Evolutionary conservation across 352 stramenopile genomes (phyloP).

Genomic region (Phytophthora hybrid): DNA sequence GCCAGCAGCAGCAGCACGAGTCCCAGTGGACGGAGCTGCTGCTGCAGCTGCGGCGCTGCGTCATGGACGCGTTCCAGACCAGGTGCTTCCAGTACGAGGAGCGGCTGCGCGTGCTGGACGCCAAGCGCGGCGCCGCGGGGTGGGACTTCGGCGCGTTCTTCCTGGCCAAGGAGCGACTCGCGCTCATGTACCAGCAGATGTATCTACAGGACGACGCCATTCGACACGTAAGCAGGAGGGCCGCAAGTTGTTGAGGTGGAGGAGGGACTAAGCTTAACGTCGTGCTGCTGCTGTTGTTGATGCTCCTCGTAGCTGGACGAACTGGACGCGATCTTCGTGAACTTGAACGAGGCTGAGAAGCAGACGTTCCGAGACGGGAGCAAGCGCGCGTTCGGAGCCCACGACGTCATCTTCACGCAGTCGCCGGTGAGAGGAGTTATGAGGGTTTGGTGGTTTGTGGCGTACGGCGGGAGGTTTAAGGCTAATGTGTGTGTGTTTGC

Average conservation of each 20-base stretch:
- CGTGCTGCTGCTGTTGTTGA: background rate
- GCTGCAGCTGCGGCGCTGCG: slow-evolving; percentile 67
- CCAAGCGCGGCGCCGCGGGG: slow-evolving; percentile 51
- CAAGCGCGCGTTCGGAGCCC: slow-evolving; percentile 32
- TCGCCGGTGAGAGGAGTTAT: slow-evolving; percentile 52
- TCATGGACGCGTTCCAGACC: slow-evolving; percentile 87
- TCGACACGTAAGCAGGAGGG: slow-evolving; percentile 60
- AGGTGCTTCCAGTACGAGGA: slow-evolving; percentile 87
- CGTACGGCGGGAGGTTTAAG: background rate
- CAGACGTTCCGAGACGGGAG: slow-evolving; percentile 28
- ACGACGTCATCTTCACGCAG: slow-evolving; percentile 66
- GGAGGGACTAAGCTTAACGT: background rate
- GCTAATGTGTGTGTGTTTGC: background rate
- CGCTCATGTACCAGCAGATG: slow-evolving; percentile 87
- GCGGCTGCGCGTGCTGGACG: slow-evolving; percentile 66
- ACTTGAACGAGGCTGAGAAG: slow-evolving; percentile 48
- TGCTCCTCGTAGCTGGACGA: slow-evolving; percentile 66
- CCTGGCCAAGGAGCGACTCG: slow-evolving; percentile 78
- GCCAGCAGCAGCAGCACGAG: slow-evolving; percentile 82
- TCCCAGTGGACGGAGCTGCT: slow-evolving; percentile 83
- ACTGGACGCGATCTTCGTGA: slow-evolving; percentile 78
- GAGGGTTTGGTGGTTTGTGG: too few species aligned
- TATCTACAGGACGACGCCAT: slow-evolving; percentile 86
- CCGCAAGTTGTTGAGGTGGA: background rate
- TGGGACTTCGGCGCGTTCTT: slow-evolving; percentile 89